A percentile compares a stretch with the other conserved stretches of the same genome.
These are phyloP conservation scores for Pseudocercospora musae DNA, from an alignment of 2,329 filamentous ascomycete genomes.

Conservation along the genomic window DNA sequence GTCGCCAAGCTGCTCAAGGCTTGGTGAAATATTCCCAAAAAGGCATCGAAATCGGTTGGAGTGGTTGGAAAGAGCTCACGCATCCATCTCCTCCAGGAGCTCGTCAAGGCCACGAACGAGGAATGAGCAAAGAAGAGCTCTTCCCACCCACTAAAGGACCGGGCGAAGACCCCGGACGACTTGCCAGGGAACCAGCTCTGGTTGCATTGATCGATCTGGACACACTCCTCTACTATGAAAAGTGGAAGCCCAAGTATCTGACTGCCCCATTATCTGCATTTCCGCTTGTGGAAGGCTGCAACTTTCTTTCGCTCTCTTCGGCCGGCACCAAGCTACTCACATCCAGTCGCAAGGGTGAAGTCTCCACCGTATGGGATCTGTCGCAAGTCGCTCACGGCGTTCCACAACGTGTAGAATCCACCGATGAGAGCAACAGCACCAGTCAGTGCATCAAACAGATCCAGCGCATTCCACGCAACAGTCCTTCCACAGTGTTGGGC, in stretches of 20 bases:
- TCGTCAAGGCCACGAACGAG: constrained; percentile 17
- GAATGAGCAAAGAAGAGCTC: constrained; percentile 17
- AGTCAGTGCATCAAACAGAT: constrained; percentile 69
- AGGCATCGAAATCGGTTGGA: constrained; percentile 66
- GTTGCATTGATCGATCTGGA: constrained; percentile 73
- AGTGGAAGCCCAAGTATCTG: constrained; percentile 49
- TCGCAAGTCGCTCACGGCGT: constrained; percentile 54
- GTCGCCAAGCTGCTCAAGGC: constrained; percentile 73
- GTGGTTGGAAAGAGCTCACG: constrained; percentile 80
- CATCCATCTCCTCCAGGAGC: constrained; percentile 48
- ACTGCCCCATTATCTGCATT: constrained; percentile 68
- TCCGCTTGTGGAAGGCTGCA: constrained; percentile 68
- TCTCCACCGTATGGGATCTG: constrained; percentile 78
- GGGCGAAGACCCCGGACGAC: constrained; percentile 52
- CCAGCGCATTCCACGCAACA: constrained; percentile 86
- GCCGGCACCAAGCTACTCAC: constrained; percentile 72
- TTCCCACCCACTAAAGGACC: constrained; percentile 76
- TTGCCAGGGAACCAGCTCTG: constrained; percentile 63
- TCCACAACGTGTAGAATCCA: constrained; percentile 5
- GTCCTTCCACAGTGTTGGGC: constrained; percentile 84
- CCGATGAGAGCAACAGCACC: constrained; percentile 21
- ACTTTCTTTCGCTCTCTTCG: constrained; percentile 75
- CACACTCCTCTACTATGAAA: constrained; percentile 49
- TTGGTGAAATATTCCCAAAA: constrained; percentile 63
- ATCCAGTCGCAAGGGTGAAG: constrained; percentile 78